These are phyloP conservation scores for Punica granatum DNA, from an alignment of 345 rosid species.

Conservation along the genomic window DNA sequence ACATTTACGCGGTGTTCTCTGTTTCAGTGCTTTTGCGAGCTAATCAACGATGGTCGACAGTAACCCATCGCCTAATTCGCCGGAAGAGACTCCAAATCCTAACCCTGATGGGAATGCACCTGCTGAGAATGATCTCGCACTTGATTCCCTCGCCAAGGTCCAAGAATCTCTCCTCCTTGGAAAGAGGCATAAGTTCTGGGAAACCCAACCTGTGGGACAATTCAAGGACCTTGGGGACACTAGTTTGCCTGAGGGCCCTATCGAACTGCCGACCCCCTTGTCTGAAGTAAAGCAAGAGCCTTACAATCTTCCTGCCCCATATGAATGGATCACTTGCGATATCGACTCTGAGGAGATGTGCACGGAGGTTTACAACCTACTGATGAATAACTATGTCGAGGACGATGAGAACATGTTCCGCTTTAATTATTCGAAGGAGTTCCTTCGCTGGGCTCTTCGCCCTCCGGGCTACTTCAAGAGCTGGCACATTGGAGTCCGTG, in stretches of 20 bases:
- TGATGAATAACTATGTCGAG: constrained; percentile 39
- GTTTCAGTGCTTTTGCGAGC: not conserved
- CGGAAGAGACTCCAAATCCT: constrained; percentile 44
- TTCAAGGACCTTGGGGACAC: constrained; percentile 33
- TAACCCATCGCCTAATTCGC: constrained; percentile 40
- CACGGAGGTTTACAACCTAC: constrained; percentile 53
- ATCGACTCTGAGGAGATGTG: constrained; percentile 67
- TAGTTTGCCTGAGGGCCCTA: constrained; percentile 39
- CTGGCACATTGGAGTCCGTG: constrained; percentile 82
- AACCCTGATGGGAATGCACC: constrained; percentile 30
- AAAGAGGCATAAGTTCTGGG: constrained; percentile 45
- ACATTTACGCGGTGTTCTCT: not conserved
- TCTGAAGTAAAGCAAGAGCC: constrained; percentile 49
- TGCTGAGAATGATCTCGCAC: constrained; percentile 17
- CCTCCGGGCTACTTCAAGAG: constrained; percentile 41
- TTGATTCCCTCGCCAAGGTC: constrained; percentile 23
- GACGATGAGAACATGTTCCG: constrained; percentile 46
- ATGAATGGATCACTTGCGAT: constrained; percentile 60
- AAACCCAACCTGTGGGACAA: constrained; percentile 45
- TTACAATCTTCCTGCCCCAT: constrained; percentile 36
- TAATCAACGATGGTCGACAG: constrained; percentile 42
- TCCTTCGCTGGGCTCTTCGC: constrained; percentile 43
- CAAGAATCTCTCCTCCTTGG: constrained; percentile 29
- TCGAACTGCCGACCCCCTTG: constrained; percentile 24
- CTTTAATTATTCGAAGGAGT: constrained; percentile 47